A percentile compares a stretch with the other conserved stretches of the same genome.
Evolutionary conservation across 441 rosid genomes (phyloP).

Genomic region (Viola pubescens): DNA sequence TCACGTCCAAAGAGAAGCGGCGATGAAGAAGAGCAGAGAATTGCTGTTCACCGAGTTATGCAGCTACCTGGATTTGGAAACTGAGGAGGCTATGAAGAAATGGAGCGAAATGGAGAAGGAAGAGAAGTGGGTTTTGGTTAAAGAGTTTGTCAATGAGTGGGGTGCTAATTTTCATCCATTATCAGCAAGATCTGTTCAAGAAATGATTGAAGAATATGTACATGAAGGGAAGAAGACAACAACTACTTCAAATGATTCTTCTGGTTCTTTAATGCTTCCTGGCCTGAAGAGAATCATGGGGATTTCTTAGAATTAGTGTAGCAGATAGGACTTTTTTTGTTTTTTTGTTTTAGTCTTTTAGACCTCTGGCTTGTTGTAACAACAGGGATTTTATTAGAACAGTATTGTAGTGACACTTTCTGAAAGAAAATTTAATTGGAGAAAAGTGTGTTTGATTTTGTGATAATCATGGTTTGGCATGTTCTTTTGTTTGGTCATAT

Average conservation of each 20-base stretch:
- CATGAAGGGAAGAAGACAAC: slow-evolving; percentile 18
- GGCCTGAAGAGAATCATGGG: slow-evolving; percentile 59
- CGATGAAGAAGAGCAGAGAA: slow-evolving; percentile 63
- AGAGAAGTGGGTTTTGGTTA: slow-evolving; percentile 42
- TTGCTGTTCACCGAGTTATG: slow-evolving; percentile 60
- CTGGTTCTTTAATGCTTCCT: slow-evolving; percentile 33
- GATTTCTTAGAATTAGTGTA: slow-evolving; percentile 9
- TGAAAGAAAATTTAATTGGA: no score
- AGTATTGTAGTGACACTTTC: background rate
- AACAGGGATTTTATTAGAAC: background rate
- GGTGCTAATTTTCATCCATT: slow-evolving; percentile 52
- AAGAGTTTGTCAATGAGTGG: slow-evolving; percentile 49
- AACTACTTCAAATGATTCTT: slow-evolving; percentile 3
- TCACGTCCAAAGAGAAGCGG: slow-evolving; percentile 44
- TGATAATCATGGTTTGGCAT: no score
- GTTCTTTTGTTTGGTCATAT: no score
- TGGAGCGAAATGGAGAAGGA: slow-evolving; percentile 55
- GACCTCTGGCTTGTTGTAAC: background rate
- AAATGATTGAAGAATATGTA: slow-evolving; percentile 60
- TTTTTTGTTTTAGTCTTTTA: no score
- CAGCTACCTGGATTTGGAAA: slow-evolving; percentile 30
- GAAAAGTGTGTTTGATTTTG: no score
- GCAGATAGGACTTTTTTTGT: no score
- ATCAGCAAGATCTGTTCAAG: slow-evolving; percentile 48
- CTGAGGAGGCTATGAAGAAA: slow-evolving; percentile 37